A percentile compares a stretch with the other conserved stretches of the same genome.
Conservation (phyloP, 371 early-diverging fungal species). For the Mucor sp. region DNA sequence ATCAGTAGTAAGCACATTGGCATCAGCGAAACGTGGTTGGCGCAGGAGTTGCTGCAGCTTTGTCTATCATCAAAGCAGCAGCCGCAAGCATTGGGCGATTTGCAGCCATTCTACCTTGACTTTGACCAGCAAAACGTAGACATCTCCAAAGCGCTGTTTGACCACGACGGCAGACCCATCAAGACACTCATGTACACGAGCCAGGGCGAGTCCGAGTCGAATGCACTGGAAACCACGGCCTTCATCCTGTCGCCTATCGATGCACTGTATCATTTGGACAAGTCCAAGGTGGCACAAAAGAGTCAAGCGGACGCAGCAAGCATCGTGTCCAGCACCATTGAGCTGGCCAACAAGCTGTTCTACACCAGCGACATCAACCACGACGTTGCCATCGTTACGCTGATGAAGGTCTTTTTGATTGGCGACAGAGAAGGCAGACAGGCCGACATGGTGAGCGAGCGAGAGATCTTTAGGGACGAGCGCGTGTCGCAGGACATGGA, state of each 20-base stretch:
- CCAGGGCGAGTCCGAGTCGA: neutral
- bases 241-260: constrained; percentile 63
- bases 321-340: constrained; percentile 43
- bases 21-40: constrained; percentile 39
- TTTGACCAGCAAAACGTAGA: constrained; percentile 4
- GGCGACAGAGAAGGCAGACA: constrained; percentile 44
- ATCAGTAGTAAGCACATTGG: constrained; percentile 17
- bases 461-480: constrained; percentile 55
- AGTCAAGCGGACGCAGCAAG: constrained; percentile 25
- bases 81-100: neutral
- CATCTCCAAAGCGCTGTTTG: constrained; percentile 42
- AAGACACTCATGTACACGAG: constrained; percentile 31
- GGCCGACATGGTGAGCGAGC: constrained; percentile 35
- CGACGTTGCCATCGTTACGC: constrained; percentile 43
- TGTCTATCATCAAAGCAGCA: constrained; percentile 24
- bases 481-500: constrained; percentile 39
- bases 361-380: constrained; percentile 30
- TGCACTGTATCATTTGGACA: constrained; percentile 50
- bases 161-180: constrained; percentile 30
- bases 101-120: constrained; percentile 29
- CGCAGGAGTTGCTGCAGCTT: constrained; percentile 34
- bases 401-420: constrained; percentile 56
- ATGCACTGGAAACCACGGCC: constrained; percentile 17
- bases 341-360: constrained; percentile 29
- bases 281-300: constrained; percentile 32